Evolutionary conservation across 1,139 yeast genomes (phyloP).

Genomic region (Taiozyma onychis): DNA sequence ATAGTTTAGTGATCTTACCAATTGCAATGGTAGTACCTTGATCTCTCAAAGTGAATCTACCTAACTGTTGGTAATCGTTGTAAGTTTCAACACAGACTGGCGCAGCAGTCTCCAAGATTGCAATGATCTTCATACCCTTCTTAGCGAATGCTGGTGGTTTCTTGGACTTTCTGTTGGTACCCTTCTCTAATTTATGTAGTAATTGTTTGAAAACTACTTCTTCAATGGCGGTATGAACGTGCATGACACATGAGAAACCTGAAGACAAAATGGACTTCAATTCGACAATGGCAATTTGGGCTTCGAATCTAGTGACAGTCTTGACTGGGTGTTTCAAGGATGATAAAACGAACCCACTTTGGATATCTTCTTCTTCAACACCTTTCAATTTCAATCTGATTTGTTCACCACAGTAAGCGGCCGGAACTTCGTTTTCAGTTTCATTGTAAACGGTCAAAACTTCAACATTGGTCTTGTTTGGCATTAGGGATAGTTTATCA

Average conservation of each 20-base stretch:
- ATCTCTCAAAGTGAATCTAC: constrained; percentile 96
- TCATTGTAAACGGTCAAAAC: constrained; percentile 85
- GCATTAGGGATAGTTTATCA: constrained; percentile 77
- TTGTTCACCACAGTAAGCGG: constrained; percentile 95
- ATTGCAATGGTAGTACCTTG: constrained; percentile 98
- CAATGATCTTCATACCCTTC: constrained; percentile 98
- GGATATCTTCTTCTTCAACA: constrained; percentile 93
- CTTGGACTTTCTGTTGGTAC: constrained; percentile 93
- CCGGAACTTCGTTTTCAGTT: constrained; percentile 89
- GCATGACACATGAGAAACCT: constrained; percentile 98
- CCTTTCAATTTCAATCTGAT: constrained; percentile 91
- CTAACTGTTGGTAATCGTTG: constrained; percentile 89
- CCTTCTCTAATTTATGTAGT: constrained; percentile 91
- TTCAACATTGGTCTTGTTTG: constrained; percentile 79
- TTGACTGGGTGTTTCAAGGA: constrained; percentile 85
- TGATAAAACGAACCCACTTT: constrained; percentile 86
- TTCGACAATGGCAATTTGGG: constrained; percentile 96
- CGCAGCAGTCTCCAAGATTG: constrained; percentile 75
- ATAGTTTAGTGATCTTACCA: constrained; percentile 84
- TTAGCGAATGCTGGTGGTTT: constrained; percentile 98
- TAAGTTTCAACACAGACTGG: constrained; percentile 93
- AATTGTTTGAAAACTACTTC: constrained; percentile 81
- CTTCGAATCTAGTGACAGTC: constrained; percentile 86
- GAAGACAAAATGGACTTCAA: constrained; percentile 88
- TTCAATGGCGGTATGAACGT: constrained; percentile 96